phyloP scores from a whole-genome alignment of 371 early-diverging fungal species.

The Circinella minor region DNA sequence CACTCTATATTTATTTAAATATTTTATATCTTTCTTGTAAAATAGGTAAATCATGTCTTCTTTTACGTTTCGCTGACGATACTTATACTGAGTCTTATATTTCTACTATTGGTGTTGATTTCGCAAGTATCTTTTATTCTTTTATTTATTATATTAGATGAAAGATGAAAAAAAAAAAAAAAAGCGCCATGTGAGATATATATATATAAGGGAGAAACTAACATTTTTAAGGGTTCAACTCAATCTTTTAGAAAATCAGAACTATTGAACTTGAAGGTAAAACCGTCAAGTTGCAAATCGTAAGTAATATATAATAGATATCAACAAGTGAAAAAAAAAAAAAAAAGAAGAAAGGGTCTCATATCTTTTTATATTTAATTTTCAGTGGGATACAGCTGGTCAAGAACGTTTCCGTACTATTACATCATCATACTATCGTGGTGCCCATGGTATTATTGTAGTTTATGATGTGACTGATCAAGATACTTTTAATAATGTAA shows the following conservation, averaged over 20 bases:
- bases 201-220: neutral
- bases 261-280: slow-evolving; percentile 98
- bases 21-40: no score
- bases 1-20: no score
- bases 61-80: slow-evolving; percentile 98
- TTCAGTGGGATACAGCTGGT: slow-evolving; percentile 97
- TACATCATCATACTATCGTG: slow-evolving; percentile 95
- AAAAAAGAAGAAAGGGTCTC: no score
- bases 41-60: slow-evolving; percentile 88
- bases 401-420: slow-evolving; percentile 99
- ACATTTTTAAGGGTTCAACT: neutral
- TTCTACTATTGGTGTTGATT: slow-evolving; percentile 99
- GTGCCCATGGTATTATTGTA: slow-evolving; percentile 98
- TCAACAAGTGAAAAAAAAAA: no score
- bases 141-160: neutral
- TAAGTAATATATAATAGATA: slow-evolving; percentile 35
- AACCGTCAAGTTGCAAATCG: slow-evolving; percentile 98
- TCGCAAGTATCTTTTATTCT: slow-evolving; percentile 56
- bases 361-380: neutral
- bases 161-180: neutral
- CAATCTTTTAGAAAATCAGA: slow-evolving; percentile 88
- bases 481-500: slow-evolving; percentile 90
- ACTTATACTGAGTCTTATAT: slow-evolving; percentile 98
- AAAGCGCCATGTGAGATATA: neutral
- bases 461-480: slow-evolving; percentile 99